Conservation (phyloP, 2,329 filamentous ascomycete species). For the Pseudogymnoascus sp. region DNA sequence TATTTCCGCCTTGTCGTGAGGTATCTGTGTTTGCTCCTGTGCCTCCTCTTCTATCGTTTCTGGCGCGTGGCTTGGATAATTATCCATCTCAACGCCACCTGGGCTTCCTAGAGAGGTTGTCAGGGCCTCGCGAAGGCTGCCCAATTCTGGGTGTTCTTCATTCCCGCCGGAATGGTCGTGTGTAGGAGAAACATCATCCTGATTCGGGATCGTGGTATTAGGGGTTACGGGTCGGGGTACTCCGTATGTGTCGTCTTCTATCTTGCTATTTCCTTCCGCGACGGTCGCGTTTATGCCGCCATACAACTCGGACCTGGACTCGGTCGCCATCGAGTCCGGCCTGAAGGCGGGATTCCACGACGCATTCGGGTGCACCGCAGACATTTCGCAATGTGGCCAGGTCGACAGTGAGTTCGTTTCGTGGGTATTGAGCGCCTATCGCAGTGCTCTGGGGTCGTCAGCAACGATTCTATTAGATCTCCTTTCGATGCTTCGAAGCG, state of each 20-base stretch:
- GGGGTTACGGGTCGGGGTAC: constrained; percentile 12
- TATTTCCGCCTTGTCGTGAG: constrained; percentile 17
- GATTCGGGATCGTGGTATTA: constrained; percentile 8
- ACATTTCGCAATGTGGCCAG: constrained; percentile 30
- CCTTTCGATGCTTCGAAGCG: constrained; percentile 1
- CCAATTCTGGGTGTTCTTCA: constrained; percentile 19
- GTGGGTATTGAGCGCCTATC: not conserved
- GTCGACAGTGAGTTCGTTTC: not conserved
- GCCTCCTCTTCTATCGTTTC: constrained; percentile 15
- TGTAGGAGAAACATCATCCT: not conserved
- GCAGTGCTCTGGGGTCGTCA: not conserved
- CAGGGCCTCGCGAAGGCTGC: constrained; percentile 23
- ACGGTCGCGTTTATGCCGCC: constrained; percentile 7
- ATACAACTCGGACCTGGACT: constrained; percentile 16
- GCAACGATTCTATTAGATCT: not conserved
- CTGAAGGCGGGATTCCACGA: constrained; percentile 45
- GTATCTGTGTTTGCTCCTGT: not conserved
- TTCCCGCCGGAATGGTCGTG: constrained; percentile 14
- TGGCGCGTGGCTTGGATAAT: constrained; percentile 19
- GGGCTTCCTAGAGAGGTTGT: constrained; percentile 23
- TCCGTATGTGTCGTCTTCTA: not conserved
- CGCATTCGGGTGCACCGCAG: constrained; percentile 35
- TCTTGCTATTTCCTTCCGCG: not conserved
- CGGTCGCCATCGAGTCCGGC: constrained; percentile 34
- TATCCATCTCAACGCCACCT: constrained; percentile 24